Evolutionary conservation across 176 grass and related monocot genomes (phyloP), one percentile per base, ranked within the genome.

Genomic region (Oryza officinalis): DNA sequence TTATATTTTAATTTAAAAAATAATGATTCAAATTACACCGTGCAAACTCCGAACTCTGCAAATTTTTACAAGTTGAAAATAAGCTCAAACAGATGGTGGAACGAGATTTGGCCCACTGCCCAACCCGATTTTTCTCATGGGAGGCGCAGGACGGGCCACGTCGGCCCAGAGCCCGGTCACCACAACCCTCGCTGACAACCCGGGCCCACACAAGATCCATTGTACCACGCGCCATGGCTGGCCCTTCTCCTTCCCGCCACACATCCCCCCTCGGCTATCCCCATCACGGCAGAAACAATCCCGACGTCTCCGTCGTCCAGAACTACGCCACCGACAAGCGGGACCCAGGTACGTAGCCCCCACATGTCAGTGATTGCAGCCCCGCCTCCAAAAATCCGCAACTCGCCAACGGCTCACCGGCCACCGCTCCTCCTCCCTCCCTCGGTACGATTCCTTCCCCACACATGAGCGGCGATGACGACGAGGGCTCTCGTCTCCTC

Each of bases 401-500:
- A 20, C 49, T 27, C 32, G 18, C 63, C 22, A 31, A 83, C 50
- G 50, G 69, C 69, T 73, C 69, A 14, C 10, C 28, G 8, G 10
- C 71, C 14, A 32, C 46, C 27, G 17, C 69, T 61, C 54, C 35
- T 61, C 13, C 67, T 63, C 32, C 32, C 49, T 52, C 6, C 69
- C 26, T 43, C 69, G 18, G 25, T 54, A 31, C 11, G 22, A 47
- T 33, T 54, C 46, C 33, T 47, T 18, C 10, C 13, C 25, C 38
- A 12, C 73, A 5, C 47, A n/a, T n/a, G 52, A 57, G 52, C 17
- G 13, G 4, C 18, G 7, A 41, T 41, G 40, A 18, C 52, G 52
- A 85, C 78, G 88, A 65, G 40, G 20, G 87, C 45, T 40, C 83
- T 86, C 35, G 82, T 71, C 44, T 89, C 84, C 14, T 87, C 79